phyloP scores from a whole-genome alignment of 148 eudicot genomes.

The Rhododendron ferrugineum region DNA sequence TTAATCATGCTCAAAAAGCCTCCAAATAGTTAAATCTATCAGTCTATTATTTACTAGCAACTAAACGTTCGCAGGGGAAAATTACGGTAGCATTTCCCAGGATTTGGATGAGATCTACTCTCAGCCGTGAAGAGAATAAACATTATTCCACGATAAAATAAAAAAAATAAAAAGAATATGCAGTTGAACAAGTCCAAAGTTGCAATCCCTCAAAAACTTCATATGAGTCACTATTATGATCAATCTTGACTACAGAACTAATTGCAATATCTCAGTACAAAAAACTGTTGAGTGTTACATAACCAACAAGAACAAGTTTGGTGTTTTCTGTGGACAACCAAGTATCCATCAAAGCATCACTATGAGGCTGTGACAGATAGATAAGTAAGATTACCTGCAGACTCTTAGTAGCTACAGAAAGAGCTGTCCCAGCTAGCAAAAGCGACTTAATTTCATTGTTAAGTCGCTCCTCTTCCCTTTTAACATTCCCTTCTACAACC shows the following conservation, averaged over 20 bases:
- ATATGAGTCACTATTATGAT: neutral
- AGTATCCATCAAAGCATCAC: neutral
- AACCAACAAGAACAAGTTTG: neutral
- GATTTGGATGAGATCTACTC: neutral
- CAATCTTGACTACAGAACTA: neutral
- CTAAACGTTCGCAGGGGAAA: neutral
- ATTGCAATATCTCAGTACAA: neutral
- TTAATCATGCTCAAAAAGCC: neutral
- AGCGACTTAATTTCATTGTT: constrained; percentile 69
- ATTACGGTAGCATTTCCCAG: neutral
- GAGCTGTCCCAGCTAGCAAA: constrained; percentile 72
- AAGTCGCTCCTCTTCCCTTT: constrained; percentile 78
- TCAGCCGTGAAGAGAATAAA: neutral
- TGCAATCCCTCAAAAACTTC: neutral
- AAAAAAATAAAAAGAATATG: neutral
- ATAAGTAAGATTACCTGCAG: constrained; percentile 50
- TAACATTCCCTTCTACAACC: constrained; percentile 67
- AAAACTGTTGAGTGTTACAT: neutral
- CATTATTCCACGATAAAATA: neutral
- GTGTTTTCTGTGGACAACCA: neutral
- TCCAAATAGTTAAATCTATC: neutral
- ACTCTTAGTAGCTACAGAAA: constrained; percentile 57
- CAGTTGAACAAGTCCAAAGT: neutral
- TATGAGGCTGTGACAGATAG: neutral
- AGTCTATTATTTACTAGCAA: neutral